These are phyloP conservation scores for Schizochytrium sp. DNA, from an alignment of 108 stramenopile genomes.

Conservation along the genomic window DNA sequence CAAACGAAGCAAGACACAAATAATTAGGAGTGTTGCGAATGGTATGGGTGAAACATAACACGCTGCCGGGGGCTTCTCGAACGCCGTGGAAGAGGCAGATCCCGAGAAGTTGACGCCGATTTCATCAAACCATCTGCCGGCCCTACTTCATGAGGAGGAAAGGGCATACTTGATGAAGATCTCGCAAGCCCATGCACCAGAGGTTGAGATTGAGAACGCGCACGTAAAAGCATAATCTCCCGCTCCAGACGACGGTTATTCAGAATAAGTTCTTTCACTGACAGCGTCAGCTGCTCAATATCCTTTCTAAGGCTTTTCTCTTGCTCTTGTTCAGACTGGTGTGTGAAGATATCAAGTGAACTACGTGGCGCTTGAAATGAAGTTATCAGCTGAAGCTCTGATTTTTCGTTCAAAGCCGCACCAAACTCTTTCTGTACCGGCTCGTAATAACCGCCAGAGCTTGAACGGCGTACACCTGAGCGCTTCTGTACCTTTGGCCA, in stretches of 20 bases:
- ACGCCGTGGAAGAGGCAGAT: neutral
- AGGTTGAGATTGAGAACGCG: neutral
- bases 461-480: neutral
- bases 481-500: neutral
- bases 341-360: too few relatives aligned
- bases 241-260: conserved; percentile 15
- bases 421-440: conserved; percentile 29
- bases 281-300: neutral
- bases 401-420: neutral
- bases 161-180: neutral
- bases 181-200: neutral
- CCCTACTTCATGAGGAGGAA: neutral
- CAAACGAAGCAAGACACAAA: too few relatives aligned
- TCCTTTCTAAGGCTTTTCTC: neutral
- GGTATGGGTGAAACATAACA: neutral
- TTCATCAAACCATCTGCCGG: neutral
- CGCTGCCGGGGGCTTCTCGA: neutral
- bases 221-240: neutral
- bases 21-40: too few relatives aligned
- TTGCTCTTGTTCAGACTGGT: too few relatives aligned
- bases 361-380: neutral
- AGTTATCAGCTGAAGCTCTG: conserved; percentile 21
- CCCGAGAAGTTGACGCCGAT: neutral
- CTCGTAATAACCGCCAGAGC: conserved; percentile 5
- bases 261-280: neutral